These are phyloP conservation scores for Sugiyamaella smithiae DNA, from an alignment of 805 yeast species.

Conservation along the genomic window DNA sequence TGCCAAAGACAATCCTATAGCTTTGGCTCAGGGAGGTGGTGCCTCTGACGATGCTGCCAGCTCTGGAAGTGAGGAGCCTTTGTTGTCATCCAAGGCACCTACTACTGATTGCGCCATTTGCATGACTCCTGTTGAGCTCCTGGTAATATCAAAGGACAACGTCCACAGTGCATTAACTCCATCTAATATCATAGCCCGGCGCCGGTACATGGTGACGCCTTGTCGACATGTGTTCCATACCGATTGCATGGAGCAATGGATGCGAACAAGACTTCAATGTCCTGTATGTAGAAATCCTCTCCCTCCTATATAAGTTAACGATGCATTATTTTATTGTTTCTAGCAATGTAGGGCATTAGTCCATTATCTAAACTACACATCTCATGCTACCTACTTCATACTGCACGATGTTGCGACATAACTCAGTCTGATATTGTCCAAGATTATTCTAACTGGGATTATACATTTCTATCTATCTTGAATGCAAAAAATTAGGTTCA, in stretches of 20 bases:
- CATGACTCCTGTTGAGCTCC: conserved; percentile 69
- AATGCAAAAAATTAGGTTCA: too few species aligned
- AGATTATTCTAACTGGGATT: too few species aligned
- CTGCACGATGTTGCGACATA: background rate
- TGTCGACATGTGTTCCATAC: conserved; percentile 89
- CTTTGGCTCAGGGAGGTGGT: background rate
- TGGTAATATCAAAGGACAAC: conserved; percentile 26
- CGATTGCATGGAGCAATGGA: conserved; percentile 88
- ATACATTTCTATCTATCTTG: too few species aligned
- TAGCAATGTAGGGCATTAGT: background rate
- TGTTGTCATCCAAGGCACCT: conserved; percentile 37
- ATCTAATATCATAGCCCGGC: conserved; percentile 33
- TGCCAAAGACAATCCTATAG: conserved; percentile 11
- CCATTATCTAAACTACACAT: too few species aligned
- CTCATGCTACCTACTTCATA: too few species aligned
- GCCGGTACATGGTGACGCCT: conserved; percentile 62
- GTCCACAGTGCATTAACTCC: conserved; percentile 27
- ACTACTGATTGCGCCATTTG: conserved; percentile 81
- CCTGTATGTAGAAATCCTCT: conserved; percentile 86
- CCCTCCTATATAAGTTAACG: conserved; percentile 66
- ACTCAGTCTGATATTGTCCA: background rate
- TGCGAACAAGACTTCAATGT: conserved; percentile 88
- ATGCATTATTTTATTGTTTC: too few species aligned
- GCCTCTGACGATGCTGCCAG: background rate
- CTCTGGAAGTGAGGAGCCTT: conserved; percentile 19